These are phyloP conservation scores for Zalaria obscura DNA, from an alignment of 2,329 filamentous ascomycete genomes.

Conservation along the genomic window DNA sequence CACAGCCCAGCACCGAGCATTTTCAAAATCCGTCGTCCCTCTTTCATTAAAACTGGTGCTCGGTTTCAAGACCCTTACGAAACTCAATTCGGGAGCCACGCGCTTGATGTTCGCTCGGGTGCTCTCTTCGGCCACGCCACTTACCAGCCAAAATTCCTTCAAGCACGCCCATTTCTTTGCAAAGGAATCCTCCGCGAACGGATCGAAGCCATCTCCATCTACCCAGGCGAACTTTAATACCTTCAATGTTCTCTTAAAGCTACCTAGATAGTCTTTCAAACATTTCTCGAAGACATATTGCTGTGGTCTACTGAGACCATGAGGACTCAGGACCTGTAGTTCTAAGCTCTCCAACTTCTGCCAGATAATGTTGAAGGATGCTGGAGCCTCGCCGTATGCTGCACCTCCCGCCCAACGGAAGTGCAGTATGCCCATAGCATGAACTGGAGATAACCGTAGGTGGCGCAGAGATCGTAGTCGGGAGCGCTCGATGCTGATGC, in stretches of 20 bases:
- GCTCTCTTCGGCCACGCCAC: too few species aligned
- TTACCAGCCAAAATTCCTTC: background rate
- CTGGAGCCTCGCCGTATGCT: conserved; percentile 9
- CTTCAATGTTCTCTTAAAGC: conserved; percentile 14
- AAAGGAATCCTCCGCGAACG: conserved; percentile 4
- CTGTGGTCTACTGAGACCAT: conserved; percentile 11
- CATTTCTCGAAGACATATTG: conserved; percentile 14
- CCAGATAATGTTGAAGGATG: conserved; percentile 9
- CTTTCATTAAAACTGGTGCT: too few species aligned
- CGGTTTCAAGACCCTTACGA: too few species aligned
- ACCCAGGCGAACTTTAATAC: conserved; percentile 17
- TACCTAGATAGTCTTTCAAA: conserved; percentile 16
- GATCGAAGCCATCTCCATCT: conserved; percentile 15
- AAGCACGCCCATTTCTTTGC: conserved; percentile 1
- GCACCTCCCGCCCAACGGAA: conserved; percentile 16
- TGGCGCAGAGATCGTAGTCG: conserved; percentile 9
- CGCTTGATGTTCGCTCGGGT: too few species aligned
- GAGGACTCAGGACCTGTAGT: conserved; percentile 14
- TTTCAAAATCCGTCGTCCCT: too few species aligned
- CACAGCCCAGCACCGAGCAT: too few species aligned
- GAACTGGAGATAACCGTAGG: conserved; percentile 12
- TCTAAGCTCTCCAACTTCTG: conserved; percentile 12
- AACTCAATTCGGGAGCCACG: too few species aligned
- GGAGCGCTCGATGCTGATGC: conserved; percentile 12
- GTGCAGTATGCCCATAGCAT: conserved; percentile 17